Percentiles rank a stretch among this genome's conserved stretches.
Evolutionary conservation across 306 rosid species (phyloP).

Genomic region (Vicia sativa): DNA sequence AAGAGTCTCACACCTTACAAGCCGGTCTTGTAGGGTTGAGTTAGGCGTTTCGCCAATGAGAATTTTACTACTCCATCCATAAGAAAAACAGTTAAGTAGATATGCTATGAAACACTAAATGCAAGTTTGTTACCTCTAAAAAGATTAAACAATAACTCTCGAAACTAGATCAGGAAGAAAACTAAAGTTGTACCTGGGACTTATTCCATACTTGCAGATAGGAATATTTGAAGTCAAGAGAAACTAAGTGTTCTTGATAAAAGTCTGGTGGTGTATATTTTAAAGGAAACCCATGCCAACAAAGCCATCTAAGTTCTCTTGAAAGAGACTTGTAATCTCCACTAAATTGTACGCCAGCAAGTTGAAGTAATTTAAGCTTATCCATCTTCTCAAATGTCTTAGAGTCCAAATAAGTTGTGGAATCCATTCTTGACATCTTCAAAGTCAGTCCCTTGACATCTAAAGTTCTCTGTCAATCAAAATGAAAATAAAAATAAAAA

Average conservation of each 20-base stretch:
- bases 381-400: slow-evolving; percentile 1
- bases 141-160: not conserved
- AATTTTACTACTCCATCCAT: no score
- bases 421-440: slow-evolving; percentile 4
- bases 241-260: slow-evolving; percentile 1
- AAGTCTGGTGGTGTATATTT: not conserved
- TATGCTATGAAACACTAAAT: not conserved
- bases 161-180: not conserved
- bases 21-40: no score
- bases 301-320: not conserved
- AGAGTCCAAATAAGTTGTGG: not conserved
- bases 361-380: slow-evolving; percentile 9
- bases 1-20: no score
- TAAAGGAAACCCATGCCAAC: slow-evolving; percentile 15
- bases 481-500: not conserved
- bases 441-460: slow-evolving; percentile 12
- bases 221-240: not conserved
- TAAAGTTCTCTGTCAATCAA: slow-evolving; percentile 2
- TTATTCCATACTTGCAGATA: slow-evolving; percentile 7
- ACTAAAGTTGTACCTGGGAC: slow-evolving; percentile 4
- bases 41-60: no score
- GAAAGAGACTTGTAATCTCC: slow-evolving; percentile 1
- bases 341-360: not conserved
- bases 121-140: not conserved
- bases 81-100: not conserved